Conservation (phyloP, 441 rosid species). For the Adansonia madagascariensis region DNA sequence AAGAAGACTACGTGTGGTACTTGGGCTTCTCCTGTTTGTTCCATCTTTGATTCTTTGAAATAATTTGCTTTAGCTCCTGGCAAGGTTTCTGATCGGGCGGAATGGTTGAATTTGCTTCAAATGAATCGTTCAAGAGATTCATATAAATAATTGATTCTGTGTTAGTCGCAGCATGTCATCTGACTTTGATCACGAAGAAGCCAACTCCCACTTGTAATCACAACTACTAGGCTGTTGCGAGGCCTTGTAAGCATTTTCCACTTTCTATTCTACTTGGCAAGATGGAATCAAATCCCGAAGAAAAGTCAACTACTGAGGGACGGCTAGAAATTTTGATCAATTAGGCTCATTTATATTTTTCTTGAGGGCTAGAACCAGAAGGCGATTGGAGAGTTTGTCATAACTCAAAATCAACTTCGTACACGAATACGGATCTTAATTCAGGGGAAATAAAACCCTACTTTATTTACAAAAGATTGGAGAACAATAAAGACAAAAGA, state of each 20-base stretch:
- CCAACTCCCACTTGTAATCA: background rate
- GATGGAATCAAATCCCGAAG: no score
- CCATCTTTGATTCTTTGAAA: conserved; percentile 8
- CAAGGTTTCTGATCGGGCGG: background rate
- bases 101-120: background rate
- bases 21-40: background rate
- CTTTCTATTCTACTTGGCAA: background rate
- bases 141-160: background rate
- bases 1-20: conserved; percentile 33
- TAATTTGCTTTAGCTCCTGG: background rate
- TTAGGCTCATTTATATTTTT: no score
- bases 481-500: no score
- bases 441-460: no score
- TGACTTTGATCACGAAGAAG: background rate
- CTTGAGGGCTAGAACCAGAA: no score
- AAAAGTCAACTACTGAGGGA: no score
- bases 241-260: background rate
- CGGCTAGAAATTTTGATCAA: no score
- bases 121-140: background rate
- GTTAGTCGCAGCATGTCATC: background rate
- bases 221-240: background rate
- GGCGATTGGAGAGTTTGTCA: no score
- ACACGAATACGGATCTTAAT: no score
- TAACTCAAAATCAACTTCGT: no score
- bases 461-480: no score